Evolutionary conservation across 2,329 filamentous ascomycete species (phyloP), one percentile per base, ranked within the genome.

Genomic region (Taxawa tesnikishii): DNA sequence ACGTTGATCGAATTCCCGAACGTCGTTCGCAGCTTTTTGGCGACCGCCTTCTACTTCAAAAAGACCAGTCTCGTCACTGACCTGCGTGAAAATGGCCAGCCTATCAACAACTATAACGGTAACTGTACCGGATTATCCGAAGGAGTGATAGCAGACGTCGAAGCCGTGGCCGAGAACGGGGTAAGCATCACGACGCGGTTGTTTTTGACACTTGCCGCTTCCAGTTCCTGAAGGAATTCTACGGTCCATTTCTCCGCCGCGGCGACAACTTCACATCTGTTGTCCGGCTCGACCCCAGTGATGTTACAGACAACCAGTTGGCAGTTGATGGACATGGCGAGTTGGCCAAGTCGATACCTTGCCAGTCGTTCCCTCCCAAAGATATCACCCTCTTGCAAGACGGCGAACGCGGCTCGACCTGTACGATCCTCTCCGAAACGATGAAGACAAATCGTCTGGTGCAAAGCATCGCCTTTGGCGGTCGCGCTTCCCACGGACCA

Each of bases 1-100:
- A 45, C 46, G 2, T n/a, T n/a, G n/a, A n/a, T n/a, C n/a, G 44
- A 46, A 8, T 66, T 60, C 36, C 56, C 59, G 31, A 44, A 53
- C 30, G 43, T 51, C 0, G 51, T 63, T 36, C 45, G 58, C 6
- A 37, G 53, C 6, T 67, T 75, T 41, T 56, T 76, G 11, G 51
- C 57, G 0, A 52, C 57, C 25, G 62, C 62, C 9, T 60, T 62
- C 26, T 40, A 49, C 2, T 55, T 56, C 2, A 59, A 62, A 2
- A 75, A 74, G 47, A 69, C 58, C n/a, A 75, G 70, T 47, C 57
- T 82, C 4, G 60, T 82, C 17, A 68, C 82, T 37, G 78, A 82
- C 40, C 46, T 81, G 5, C 64, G 68, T 4, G 62, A 58, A 2
- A 83, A 82, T 40, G 59, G 58, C 0, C 77, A 76, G 24, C 76